Base-by-base conservation (phyloP, 2,329 filamentous ascomycete species). In the Botrytis fabae region DNA sequence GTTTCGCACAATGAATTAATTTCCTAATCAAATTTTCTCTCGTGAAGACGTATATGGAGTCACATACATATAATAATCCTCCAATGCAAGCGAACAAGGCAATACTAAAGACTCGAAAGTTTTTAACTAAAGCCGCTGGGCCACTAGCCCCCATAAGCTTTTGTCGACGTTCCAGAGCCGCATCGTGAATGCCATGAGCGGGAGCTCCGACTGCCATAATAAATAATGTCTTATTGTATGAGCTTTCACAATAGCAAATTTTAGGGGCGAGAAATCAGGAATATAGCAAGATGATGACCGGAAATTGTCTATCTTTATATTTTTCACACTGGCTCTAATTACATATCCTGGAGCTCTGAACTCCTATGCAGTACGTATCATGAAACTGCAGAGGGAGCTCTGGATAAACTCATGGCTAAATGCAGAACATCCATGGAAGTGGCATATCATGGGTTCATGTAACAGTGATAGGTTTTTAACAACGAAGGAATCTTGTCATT, bases 31-130 rank as follows among this genome's bases (percentile, higher is more conserved):
- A 48, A 2, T 7, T 25, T 38, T 69, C 28, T 28, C 1, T 42
- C 18, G 1, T 32, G 7, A 2, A 14, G 4, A 25, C 3, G 1
- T n/a, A 16, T 20, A 40, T 62, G 35, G 38, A 48, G 18, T 42
- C 35, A 72, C 71, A 5, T 69, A 80, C 79, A 74, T 79, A 89
- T 1, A 89, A 82, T 3, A 89, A 83, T 70, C 89, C 88, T 32
- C 89, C 89, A 60, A 91, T 88, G 74, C 88, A 90, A 10, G 89
- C 88, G 79, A 91, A 91, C 60, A 86, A 82, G 2, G 88, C 87
- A 73, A 90, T 86, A n/a, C 85, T 82, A 76, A 89, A 88, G 25
- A 91, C 88, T 61, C 85, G 87, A 78, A 85, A 86, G 78, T 90
- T 91, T 80, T 88, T 89, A 22, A 89, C 79, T 61, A 90, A 80